Evolutionary conservation across 1,284 basidiomycete species (phyloP), one percentile per base, ranked within the genome.

Genomic region (Fomes fomentarius): DNA sequence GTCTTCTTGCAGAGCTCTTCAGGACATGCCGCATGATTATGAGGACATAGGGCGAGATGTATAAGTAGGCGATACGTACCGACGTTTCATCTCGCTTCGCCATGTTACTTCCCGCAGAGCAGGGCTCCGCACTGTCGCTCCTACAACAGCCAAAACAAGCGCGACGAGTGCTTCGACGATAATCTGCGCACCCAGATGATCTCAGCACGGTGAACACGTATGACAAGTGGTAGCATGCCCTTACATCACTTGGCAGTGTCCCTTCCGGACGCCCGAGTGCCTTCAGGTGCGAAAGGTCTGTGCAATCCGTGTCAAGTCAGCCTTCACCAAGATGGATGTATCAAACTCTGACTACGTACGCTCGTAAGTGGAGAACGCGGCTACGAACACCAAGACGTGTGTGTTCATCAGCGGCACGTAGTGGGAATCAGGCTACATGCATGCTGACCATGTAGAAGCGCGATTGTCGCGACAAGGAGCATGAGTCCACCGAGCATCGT

Each of bases 81-180:
- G 80, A 69, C 83, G 87, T 65, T 82, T 83, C 91, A 94, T 93
- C 72, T 94, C 92, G 65, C 89, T 91, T n/a, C 91, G 82, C 92
- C 91, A 94, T 30, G 88, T 87, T 57, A 93, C 89, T 64, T 92
- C 89, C 62, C 87, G 89, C 38, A 93, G 71, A 30, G 80, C 71
- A 3, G 88, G 81, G n/a, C 87, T 79, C 58, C 82, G 85, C 50
- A 91, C 64, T 10, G 83, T 82, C 28, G 90, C 85, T 10, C 90
- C 91, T 3, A 92, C 56, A 6, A 84, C 84, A 14, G 90, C 89
- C 7, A 91, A 60, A 10, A 85, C 64, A n/a, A 93, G 75, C 0
- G 84, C 82, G 42, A 84, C 56, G 19, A 90, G 62, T 5, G 84
- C 81, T 69, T 94, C 91, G 30, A 87, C 56, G 19, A 89, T 73